phyloP scores from a whole-genome alignment of 768 basidiomycete species.

The Boletus reticulatus region DNA sequence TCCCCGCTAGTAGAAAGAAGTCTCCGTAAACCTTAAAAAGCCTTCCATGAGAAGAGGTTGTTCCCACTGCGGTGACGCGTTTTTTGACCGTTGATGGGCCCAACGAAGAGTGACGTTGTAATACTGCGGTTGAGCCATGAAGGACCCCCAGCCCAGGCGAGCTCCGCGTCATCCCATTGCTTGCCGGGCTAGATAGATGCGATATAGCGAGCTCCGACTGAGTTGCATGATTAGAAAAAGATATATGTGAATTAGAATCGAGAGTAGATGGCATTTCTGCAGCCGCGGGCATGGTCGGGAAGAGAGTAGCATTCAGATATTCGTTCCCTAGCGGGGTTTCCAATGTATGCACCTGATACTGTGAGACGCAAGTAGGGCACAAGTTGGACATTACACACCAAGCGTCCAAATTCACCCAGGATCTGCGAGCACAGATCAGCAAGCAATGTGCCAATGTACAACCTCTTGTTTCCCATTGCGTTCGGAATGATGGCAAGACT shows the following conservation, averaged over 20 bases:
- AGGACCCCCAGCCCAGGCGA: conserved; percentile 39
- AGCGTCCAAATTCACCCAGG: conserved; percentile 76
- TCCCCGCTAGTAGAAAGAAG: conserved; percentile 84
- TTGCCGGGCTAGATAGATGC: conserved; percentile 21
- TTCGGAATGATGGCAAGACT: conserved; percentile 79
- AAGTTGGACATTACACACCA: conserved; percentile 53
- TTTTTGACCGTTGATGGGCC: conserved; percentile 48
- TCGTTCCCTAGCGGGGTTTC: conserved; percentile 87
- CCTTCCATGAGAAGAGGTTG: conserved; percentile 78
- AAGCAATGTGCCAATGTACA: conserved; percentile 85
- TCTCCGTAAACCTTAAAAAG: conserved; percentile 88
- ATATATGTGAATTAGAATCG: conserved; percentile 43
- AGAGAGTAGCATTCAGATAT: conserved; percentile 67
- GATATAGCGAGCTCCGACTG: conserved; percentile 49
- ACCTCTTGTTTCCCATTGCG: conserved; percentile 82
- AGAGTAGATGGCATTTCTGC: conserved; percentile 61
- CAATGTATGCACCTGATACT: conserved; percentile 63
- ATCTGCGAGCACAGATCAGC: conserved; percentile 89
- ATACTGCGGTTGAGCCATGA: conserved; percentile 17
- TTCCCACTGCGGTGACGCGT: conserved; percentile 59
- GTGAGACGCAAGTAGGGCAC: conserved; percentile 6
- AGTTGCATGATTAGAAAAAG: conserved; percentile 49
- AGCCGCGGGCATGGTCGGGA: conserved; percentile 59
- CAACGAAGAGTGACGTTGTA: conserved; percentile 53
- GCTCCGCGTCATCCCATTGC: conserved; percentile 49